phyloP scores from a whole-genome alignment of 2,329 filamentous ascomycete species.

The Juglanconis oblonga region DNA sequence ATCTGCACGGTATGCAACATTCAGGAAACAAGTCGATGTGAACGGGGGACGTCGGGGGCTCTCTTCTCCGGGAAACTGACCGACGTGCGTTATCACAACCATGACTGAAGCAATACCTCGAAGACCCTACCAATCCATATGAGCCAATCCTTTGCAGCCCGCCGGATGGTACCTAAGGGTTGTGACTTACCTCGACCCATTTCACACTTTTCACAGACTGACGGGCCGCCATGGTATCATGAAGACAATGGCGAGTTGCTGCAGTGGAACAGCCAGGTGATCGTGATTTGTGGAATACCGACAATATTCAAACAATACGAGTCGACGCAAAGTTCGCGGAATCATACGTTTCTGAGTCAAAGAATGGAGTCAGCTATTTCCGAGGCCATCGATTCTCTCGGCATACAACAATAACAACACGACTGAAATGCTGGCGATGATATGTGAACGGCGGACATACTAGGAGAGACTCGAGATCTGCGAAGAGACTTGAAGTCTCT shows the following conservation, averaged over 20 bases:
- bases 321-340: too few species aligned
- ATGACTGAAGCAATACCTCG: slow-evolving; percentile 51
- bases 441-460: too few species aligned
- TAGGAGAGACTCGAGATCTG: too few species aligned
- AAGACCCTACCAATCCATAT: slow-evolving; percentile 24
- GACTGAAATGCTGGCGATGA: too few species aligned
- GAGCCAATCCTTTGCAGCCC: background rate
- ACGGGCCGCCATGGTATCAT: background rate
- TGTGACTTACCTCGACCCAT: slow-evolving; percentile 32
- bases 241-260: background rate
- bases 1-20: background rate
- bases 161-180: background rate
- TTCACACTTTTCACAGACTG: slow-evolving; percentile 26
- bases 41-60: background rate
- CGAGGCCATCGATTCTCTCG: too few species aligned
- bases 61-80: background rate
- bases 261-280: too few species aligned
- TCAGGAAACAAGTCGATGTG: background rate
- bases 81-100: slow-evolving; percentile 50
- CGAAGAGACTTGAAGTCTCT: too few species aligned
- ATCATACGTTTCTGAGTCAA: too few species aligned
- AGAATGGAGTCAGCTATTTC: too few species aligned
- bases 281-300: too few species aligned
- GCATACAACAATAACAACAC: too few species aligned
- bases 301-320: too few species aligned